Base-by-base conservation (phyloP, 805 yeast species). In the Saccharomycopsis selenospora region DNA sequence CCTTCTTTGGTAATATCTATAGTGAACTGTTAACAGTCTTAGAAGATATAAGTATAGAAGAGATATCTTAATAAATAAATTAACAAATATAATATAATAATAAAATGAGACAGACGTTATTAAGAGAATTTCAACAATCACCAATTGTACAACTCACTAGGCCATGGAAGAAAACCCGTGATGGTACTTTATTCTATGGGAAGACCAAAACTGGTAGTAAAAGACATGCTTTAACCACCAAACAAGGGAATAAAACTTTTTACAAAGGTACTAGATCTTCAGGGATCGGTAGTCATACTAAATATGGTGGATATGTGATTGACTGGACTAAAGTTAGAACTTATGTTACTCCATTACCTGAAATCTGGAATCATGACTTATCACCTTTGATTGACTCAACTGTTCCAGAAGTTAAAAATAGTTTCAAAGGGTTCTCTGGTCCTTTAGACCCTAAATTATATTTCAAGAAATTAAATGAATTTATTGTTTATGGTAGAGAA, bases 241-340 rank as follows among this genome's bases (percentile, higher is more conserved):
- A 93, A 60, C 88, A 87, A 63, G 98, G 99, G 60, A 91, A 93
- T 68, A 89, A 90, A 70, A 82, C 85, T 58, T 85, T 74, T 68
- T 93, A 93, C 70, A 93, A 93, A 66, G 99, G 99, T 71, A 93
- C 98, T 20, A 78, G 97, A 50, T 86, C 99, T 3, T 77, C 95
- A 2, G 97, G 97, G 65, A 79, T 88, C 54, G 99, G 99, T 63
- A 73, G 71, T 46, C 79, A 82, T 61, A 84, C 93, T 47, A 70
- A 73, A 29, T 74, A 72, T 52, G 97, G 95, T 47, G 75, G 77
- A 20, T 93, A 88, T 65, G 70, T 77, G 4, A 76, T 93, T 53
- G 76, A 86, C 67, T 91, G 95, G 87, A 66, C 67, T 41, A 88
- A 82, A 61, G 98, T 91, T 26, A 76, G 96, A 59, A 88, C 98